Evolutionary conservation across 306 rosid species (phyloP), one percentile per base, ranked within the genome.

Genomic region (Crotalaria pallida): DNA sequence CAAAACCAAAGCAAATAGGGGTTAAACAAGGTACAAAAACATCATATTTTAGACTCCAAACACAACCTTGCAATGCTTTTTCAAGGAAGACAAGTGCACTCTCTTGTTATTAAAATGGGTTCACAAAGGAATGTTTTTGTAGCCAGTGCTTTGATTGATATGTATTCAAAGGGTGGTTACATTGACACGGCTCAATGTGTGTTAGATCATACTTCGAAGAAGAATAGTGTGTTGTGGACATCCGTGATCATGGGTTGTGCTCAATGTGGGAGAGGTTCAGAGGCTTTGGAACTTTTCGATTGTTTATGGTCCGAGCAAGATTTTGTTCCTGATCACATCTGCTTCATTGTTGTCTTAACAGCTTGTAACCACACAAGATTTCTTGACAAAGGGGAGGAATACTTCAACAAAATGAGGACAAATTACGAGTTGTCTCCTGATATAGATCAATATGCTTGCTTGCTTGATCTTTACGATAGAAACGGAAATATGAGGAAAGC

Each of bases 391-490:
- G 95, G 88, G 33, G 61, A 72, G 57, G 78, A 78, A n/a, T 84
- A 86, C 55, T 85, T 85, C 49, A 84, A 80, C 53, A 76, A 69
- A 80, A 85, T 84, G 91, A 85, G 60, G 47, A 34, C 76, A 52
- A 40, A 50, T 29, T 82, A 79, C 15, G 67, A 64, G 36, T 47
- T 85, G 33, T 64, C 58, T 69, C 91, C 93, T 65, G 69, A 73
- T 69, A 72, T 70, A 43, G 91, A 88, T 66, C 88, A 84, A 53
- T 88, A 80, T 77, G 90, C 87, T 69, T 85, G 91, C 83, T 74
- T 85, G 84, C 44, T 88, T 41, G 87, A 88, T 72, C 94, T 88
- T n/a, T 79, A 79, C 67, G 90, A 83, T 59, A 83, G 89, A 85
- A 81, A 78, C 24, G 89, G 88, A 52, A 70, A 81, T 58, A 45